Evolutionary conservation across 2,329 filamentous ascomycete species (phyloP).

Genomic region (Periconia sp.): DNA sequence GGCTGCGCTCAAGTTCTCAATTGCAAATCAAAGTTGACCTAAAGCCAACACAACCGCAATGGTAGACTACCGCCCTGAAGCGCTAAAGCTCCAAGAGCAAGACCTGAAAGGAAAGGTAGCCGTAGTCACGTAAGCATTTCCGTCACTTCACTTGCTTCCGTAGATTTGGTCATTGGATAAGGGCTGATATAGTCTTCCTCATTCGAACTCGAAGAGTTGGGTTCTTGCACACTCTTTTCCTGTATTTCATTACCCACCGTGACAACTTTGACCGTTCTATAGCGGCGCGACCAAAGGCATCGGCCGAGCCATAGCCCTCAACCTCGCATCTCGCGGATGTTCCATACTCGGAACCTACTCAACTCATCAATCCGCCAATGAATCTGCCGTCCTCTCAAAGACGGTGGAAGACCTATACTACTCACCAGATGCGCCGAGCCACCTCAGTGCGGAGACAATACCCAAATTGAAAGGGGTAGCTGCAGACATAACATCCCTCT

Average conservation of each 20-base stretch:
- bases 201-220: constrained; percentile 1
- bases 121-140: constrained; percentile 34
- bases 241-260: neutral
- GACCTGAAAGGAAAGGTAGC: constrained; percentile 38
- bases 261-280: neutral
- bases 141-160: too few relatives aligned
- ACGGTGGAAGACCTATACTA: constrained; percentile 22
- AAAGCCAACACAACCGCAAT: too few relatives aligned
- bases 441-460: neutral
- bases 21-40: too few relatives aligned
- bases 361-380: constrained; percentile 24
- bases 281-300: constrained; percentile 38
- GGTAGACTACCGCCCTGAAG: constrained; percentile 26
- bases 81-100: constrained; percentile 30
- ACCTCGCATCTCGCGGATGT: constrained; percentile 34
- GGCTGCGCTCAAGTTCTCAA: too few relatives aligned
- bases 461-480: constrained; percentile 16
- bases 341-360: constrained; percentile 40
- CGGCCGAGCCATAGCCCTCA: constrained; percentile 35
- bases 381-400: constrained; percentile 30
- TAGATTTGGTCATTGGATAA: neutral
- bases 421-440: neutral
- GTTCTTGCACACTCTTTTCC: neutral
- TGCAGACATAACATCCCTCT: constrained; percentile 24
- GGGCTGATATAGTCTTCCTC: neutral